These are phyloP conservation scores for Arthroderma sp. DNA, from an alignment of 2,329 filamentous ascomycete species.

Conservation along the genomic window DNA sequence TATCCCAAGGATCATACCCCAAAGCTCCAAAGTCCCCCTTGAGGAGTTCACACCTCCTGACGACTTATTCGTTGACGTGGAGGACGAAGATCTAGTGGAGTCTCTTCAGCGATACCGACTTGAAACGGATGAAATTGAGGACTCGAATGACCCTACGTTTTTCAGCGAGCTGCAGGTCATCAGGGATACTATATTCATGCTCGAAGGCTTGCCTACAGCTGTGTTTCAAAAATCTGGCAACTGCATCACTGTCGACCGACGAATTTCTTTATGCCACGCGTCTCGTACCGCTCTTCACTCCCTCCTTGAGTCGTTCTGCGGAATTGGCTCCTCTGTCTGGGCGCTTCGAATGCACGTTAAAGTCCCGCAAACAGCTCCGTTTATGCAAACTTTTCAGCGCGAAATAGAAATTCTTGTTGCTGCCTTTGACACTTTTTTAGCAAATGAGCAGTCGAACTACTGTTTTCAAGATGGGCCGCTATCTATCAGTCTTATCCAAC, in stretches of 20 bases:
- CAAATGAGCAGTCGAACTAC: conserved; percentile 47
- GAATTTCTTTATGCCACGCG: conserved; percentile 23
- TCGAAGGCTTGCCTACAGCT: conserved; percentile 62
- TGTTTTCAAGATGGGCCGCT: conserved; percentile 41
- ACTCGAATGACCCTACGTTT: conserved; percentile 13
- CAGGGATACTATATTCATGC: conserved; percentile 73
- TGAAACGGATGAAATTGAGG: conserved; percentile 13
- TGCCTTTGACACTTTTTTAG: conserved; percentile 47
- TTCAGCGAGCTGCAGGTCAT: conserved; percentile 61
- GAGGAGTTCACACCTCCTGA: conserved; percentile 24
- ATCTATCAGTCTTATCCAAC: conserved; percentile 52
- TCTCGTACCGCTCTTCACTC: conserved; percentile 20
- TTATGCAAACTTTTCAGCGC: conserved; percentile 59
- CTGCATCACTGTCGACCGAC: conserved; percentile 24
- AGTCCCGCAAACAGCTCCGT: conserved; percentile 38
- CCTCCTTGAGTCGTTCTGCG: conserved; percentile 31
- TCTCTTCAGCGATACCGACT: conserved; percentile 21
- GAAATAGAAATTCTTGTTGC: conserved; percentile 45
- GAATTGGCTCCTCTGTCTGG: conserved; percentile 36
- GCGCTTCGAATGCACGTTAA: conserved; percentile 37
- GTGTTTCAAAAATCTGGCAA: conserved; percentile 43
- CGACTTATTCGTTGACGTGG: conserved; percentile 19
- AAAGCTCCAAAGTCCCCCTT: conserved; percentile 16
- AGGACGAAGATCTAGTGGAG: conserved; percentile 23
- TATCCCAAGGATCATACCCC: conserved; percentile 17